Conservation (phyloP, 805 yeast species). For the Ogataea saltuana region DNA sequence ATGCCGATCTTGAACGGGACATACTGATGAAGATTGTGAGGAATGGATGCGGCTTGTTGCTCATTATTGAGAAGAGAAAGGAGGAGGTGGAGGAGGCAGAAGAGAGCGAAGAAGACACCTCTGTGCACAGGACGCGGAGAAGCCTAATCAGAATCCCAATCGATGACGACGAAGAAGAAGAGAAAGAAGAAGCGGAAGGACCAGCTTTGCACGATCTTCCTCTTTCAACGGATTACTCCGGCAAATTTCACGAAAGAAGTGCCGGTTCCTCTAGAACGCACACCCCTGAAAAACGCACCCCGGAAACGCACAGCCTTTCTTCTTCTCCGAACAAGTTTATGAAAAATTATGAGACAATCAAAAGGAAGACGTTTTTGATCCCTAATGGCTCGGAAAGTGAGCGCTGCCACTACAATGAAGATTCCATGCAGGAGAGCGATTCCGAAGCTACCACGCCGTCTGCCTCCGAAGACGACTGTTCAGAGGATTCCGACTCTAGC, state of each 20-base stretch:
- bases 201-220: no score
- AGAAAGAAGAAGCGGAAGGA: background rate
- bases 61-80: constrained; percentile 17
- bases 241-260: no score
- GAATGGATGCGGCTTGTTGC: constrained; percentile 24
- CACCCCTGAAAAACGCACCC: no score
- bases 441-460: constrained; percentile 7
- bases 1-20: constrained; percentile 21
- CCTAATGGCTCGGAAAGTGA: no score
- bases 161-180: background rate
- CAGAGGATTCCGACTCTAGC: constrained; percentile 8
- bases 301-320: no score
- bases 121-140: background rate
- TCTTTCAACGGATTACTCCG: no score
- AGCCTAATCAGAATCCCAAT: constrained; percentile 13
- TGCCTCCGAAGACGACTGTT: constrained; percentile 6
- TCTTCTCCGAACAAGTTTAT: no score
- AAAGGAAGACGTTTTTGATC: constrained; percentile 27
- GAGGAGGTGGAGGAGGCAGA: constrained; percentile 4
- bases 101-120: constrained; percentile 1
- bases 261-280: no score
- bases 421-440: no score
- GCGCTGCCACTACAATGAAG: no score
- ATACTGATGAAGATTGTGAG: constrained; percentile 20
- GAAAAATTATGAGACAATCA: constrained; percentile 31